Base-by-base conservation (phyloP, 495 filamentous ascomycete genomes). In the Annulohypoxylon maeteangense region DNA sequence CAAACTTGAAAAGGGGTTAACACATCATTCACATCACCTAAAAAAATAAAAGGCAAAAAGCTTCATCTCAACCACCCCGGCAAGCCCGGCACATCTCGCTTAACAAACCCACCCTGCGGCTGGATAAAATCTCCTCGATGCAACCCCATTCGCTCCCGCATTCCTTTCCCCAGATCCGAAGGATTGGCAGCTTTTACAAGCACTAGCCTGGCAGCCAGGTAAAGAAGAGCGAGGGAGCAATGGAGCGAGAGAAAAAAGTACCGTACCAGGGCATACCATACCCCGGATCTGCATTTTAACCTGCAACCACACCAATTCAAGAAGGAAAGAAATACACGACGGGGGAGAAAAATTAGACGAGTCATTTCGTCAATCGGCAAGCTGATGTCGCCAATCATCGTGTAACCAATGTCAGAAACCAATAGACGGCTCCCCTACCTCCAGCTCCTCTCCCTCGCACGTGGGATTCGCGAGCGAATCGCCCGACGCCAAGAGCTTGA, bases 311-410 rank as follows among this genome's bases (percentile, higher is more conserved):
- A 57, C 55, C 4, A 23, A 48, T n/a, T 23, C 8, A 18, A 16
- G 45, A 3, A 12, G 16, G 16, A 50, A 6, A 27, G 10, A 29
- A 51, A 27, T 29, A 29, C 27, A 27, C 4, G 20, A 27, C 4
- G 34, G 7, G 34, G 14, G 4, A n/a, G 11, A 25, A 57, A 62
- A 61, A 62, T 55, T 36, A 58, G 45, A 68, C 70, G 45, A 72
- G 61, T 62, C 63, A 72, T 73, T 68, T 73, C 70, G 70, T 73
- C 70, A 73, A 73, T 73, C 70, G 70, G 60, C 56, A 68, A 60
- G 56, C 61, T 32, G 61, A 73, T 73, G 65, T 73, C 70, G 70
- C 65, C 65, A 73, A 73, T 73, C 65, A 68, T 68, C 20, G 70
- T 68, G 70, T 73, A 68, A 69, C 65, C 56, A 42, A 23, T 27